Base-by-base conservation (phyloP, 331 rosid species). In the Ulmus americana region DNA sequence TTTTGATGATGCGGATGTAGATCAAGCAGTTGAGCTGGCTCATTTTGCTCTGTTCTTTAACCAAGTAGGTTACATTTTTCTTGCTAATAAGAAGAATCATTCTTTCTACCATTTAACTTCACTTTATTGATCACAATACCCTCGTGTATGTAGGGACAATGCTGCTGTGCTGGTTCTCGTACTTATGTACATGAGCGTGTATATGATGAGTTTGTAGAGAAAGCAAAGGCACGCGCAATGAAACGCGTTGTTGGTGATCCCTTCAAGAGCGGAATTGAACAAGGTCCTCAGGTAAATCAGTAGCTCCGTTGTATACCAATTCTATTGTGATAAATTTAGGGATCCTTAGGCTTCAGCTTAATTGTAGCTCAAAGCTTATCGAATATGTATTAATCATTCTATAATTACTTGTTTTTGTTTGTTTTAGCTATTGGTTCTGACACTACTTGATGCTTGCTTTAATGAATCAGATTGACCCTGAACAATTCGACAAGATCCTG, bases 81-180 rank as follows among this genome's bases (percentile, higher is more conserved):
- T 45, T 72, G 18, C 13, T 6, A 38, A 42, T 63, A 50, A 55
- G 42, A 61, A 42, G 45, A 8, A 68, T 9, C 44, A 55, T 59
- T 62, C 74, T 18, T 0, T 16, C 35, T 28, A 28, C 35, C 2
- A 28, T 28, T 28, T 55, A 18, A 13, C 13, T 35, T 60, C 63
- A 59, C 68, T 18, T 67, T 18, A 28, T 65, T 59, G 44, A 18
- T 60, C 40, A 50, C 69, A 46, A 42, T n/a, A 65, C 40, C 38
- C 40, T 74, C 59, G 38, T 50, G 68, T 66, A 61, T 74, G 56
- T 67, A 88, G 96, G 97, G 97, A 65, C 97, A 91, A 83, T 91
- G 97, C 74, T 91, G 97, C 77, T 84, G 94, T 58, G 85, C 94
- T 55, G 97, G 96, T 42, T 91, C 97, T 69, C 85, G 96, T 64